These are phyloP conservation scores for Rhododendron vialii DNA, from an alignment of 148 eudicot genomes.

Conservation along the genomic window DNA sequence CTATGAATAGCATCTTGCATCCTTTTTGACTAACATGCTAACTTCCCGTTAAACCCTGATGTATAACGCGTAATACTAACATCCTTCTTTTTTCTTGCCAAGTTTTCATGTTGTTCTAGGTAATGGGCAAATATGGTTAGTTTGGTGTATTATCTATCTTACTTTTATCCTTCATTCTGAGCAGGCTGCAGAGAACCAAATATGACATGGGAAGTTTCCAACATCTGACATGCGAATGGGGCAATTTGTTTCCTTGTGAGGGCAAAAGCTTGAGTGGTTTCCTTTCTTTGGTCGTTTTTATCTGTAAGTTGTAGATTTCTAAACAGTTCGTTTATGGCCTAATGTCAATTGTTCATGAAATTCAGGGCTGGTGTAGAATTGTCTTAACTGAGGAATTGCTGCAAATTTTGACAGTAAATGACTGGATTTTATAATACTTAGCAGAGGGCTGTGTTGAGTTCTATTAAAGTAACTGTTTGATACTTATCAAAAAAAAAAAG, in stretches of 20 bases:
- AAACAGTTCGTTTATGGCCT: background rate
- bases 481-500: too few species aligned
- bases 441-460: background rate
- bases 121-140: background rate
- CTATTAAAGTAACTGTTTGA: background rate
- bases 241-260: background rate
- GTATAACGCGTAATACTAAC: too few species aligned
- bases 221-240: background rate
- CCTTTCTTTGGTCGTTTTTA: background rate
- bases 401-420: background rate
- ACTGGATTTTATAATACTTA: background rate
- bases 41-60: too few species aligned
- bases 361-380: background rate
- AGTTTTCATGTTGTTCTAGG: background rate
- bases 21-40: too few species aligned
- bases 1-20: too few species aligned
- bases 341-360: background rate
- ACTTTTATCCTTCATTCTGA: background rate
- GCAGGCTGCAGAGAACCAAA: conserved; percentile 13
- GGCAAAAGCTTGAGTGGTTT: background rate
- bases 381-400: background rate
- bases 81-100: background rate
- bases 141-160: background rate
- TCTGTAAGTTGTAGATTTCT: background rate
- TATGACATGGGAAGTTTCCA: background rate